Conservation (phyloP, 495 filamentous ascomycete genomes). For the Pseudotulostoma volvatum region DNA sequence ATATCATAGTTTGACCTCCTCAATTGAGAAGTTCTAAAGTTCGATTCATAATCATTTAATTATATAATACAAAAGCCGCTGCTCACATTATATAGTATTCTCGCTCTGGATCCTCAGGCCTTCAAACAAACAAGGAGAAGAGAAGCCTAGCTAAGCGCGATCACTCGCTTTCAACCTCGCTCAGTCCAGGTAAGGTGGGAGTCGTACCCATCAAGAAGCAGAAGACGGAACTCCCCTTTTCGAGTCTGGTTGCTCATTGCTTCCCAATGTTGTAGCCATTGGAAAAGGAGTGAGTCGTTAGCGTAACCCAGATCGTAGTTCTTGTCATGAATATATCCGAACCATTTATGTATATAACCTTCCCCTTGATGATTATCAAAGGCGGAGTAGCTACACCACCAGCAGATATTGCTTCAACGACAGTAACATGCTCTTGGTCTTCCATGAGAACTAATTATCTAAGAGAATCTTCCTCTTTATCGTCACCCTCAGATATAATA, state of each 20-base stretch:
- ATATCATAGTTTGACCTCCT: too few relatives aligned
- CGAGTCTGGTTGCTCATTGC: neutral
- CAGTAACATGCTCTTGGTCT: conserved; percentile 5
- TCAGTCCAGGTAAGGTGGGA: conserved; percentile 1
- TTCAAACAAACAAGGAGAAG: too few relatives aligned
- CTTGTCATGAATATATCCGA: neutral
- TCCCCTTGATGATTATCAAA: conserved; percentile 5
- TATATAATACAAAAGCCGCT: too few relatives aligned
- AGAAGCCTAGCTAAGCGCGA: too few relatives aligned
- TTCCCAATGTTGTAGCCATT: conserved; percentile 1
- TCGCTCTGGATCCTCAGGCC: too few relatives aligned
- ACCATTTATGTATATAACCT: conserved; percentile 1
- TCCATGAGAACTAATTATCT: conserved; percentile 1
- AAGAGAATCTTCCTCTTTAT: neutral
- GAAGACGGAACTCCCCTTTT: conserved; percentile 1
- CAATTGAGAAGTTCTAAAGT: too few relatives aligned
- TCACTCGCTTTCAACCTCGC: too few relatives aligned
- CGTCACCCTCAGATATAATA: conserved; percentile 5
- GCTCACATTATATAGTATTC: too few relatives aligned
- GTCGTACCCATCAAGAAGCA: conserved; percentile 1
- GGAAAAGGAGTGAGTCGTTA: neutral
- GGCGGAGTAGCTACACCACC: conserved; percentile 4
- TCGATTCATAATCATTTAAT: too few relatives aligned
- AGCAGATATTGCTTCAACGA: conserved; percentile 2
- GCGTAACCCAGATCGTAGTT: conserved; percentile 1